Base-by-base conservation (phyloP, 441 rosid genomes). In the Brassica hybrid region DNA sequence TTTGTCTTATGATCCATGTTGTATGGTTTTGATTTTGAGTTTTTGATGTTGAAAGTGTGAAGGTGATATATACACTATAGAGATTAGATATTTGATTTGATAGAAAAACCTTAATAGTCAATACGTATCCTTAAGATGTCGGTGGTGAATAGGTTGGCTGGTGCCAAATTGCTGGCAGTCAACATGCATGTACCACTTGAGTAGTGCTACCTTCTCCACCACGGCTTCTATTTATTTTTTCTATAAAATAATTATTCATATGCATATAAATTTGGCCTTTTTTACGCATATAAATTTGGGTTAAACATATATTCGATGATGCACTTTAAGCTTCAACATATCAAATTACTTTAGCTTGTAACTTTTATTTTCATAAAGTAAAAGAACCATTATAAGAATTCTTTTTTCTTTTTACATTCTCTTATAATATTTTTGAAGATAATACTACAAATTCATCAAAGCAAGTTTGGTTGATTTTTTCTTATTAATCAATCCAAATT, bases 1-100 rank as follows among this genome's bases (percentile, higher is more conserved):
- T 21, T 41, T 71, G 67, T 27, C 61, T 56, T 77, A 41, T 50
- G 8, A 50, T 77, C 18, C 76, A 71, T 72, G 2, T 34, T 56
- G 50, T 71, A 17, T n/a, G 67, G 71, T 16, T 14, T 50, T 14
- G 57, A 0, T 50, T 50, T 50, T 54, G 59, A 54, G 19, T 50
- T 54, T 54, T 16, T 3, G 48, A 0, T 41, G 36, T 58, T 19
- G 13, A 9, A 57, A 57, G 25, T 57, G 13, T 57, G 61, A 57
- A n/a, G 2, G 13, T 57, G 61, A 57, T 57, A 57, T 57, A 52
- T 52, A 57, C 23, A 10, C 13, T 8, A 10, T 45, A 45, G 54
- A 45, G 54, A 45, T 12, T 45, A 41, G 58, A 52, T 2, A 16
- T 52, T 52, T 52, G 10, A 16, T 52, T 52, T 7, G 58, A 52